Evolutionary conservation across 2,329 filamentous ascomycete genomes (phyloP), one percentile per base, ranked within the genome.

Genomic region (Fusarium keratoplasticum): DNA sequence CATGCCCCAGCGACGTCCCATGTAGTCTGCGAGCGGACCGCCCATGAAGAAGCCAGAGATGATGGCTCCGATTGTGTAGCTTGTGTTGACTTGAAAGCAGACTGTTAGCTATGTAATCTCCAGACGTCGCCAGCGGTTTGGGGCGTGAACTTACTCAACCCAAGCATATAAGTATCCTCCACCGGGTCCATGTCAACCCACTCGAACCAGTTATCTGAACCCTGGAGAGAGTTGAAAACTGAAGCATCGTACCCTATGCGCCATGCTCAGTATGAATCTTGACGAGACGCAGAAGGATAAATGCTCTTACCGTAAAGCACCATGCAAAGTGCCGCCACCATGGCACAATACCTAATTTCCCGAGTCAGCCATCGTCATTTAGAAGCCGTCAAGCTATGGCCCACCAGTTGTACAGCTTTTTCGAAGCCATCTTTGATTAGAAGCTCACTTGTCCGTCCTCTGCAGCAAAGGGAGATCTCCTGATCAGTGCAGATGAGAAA

Each of bases 201-300:
- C 25, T 82, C 84, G 13, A 89, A 82, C 91, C 91, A 93, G 79
- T 93, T 87, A 18, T 88, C 81, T 2, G 89, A 92, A 22, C 89
- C 89, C 80, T 92, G 91, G 3, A 92, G 87, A 4, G 90, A 90
- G 80, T 93, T 93, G 85, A 90, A 93, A 50, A 92, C 90, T 13
- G 89, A 91, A 5, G 91, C 90, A 86, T 93, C 91, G 80, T 93
- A 93, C 2, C 50, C 31, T 31, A 2, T 9, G 4, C 2, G 8
- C 2, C 11, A 35, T 11, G 1, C 4, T 55, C 50, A 55, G 50
- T 10, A 55, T 33, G 20, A 6, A 10, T 14, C 18, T 33, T 33
- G 27, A n/a, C 20, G 22, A 16, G 42, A 8, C 2, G 16, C 44
- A 29, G 14, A n/a, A 29, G 5, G 3, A 13, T 10, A 4, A 29